A percentile compares a stretch with the other conserved stretches of the same genome.
phyloP scores from a whole-genome alignment of 2,329 filamentous ascomycete species.

The Ophiostoma piceae region DNA sequence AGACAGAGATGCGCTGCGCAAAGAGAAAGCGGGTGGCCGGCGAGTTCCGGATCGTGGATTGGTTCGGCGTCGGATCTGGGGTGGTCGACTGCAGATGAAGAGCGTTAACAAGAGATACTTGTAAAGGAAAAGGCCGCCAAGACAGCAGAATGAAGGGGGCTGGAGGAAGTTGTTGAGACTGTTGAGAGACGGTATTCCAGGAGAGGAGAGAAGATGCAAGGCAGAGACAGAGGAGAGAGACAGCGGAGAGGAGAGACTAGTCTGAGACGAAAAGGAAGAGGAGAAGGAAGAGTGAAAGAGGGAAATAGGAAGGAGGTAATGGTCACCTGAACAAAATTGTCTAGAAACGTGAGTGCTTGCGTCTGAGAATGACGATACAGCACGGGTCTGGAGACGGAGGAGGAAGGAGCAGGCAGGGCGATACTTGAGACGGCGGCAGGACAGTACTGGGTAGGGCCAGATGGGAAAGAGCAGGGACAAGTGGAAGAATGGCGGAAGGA shows the following conservation, averaged over 20 bases:
- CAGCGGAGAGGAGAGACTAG: not conserved
- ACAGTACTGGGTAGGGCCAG: not conserved
- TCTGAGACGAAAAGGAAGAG: slow-evolving; percentile 2
- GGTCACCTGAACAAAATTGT: not conserved
- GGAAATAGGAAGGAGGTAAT: not conserved
- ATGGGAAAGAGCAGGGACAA: not conserved
- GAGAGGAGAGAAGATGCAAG: not conserved
- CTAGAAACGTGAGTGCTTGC: not conserved
- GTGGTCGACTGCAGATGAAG: not conserved
- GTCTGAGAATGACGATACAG: slow-evolving; percentile 2
- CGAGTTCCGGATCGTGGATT: not conserved
- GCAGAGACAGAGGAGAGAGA: not conserved
- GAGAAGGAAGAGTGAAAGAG: not conserved
- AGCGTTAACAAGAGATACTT: slow-evolving; percentile 3
- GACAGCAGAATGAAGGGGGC: not conserved
- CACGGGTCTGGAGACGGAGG: not conserved
- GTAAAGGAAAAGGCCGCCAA: slow-evolving; percentile 3
- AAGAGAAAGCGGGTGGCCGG: not conserved
- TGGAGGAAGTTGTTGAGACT: not conserved
- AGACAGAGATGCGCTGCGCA: slow-evolving; percentile 7
- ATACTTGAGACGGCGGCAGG: not conserved
- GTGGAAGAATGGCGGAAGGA: not conserved
- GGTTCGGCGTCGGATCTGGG: not conserved
- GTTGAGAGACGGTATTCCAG: not conserved
- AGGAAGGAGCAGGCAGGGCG: not conserved